A percentile compares a stretch with the other conserved stretches of the same genome.
These are phyloP conservation scores for Trichoderma semiorbis DNA, from an alignment of 2,329 filamentous ascomycete species.

Conservation along the genomic window DNA sequence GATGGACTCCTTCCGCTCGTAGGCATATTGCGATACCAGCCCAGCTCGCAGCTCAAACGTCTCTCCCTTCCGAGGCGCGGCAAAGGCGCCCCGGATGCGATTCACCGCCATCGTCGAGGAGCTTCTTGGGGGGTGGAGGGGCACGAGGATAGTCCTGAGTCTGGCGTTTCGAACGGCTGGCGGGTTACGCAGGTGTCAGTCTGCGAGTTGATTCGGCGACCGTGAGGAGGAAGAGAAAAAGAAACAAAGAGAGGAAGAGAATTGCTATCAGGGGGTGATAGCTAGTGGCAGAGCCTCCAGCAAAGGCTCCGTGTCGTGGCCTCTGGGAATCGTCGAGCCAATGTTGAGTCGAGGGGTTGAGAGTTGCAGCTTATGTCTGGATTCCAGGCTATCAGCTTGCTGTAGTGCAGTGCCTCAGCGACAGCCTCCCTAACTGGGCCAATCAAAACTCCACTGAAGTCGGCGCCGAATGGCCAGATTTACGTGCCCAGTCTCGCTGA, in stretches of 20 bases:
- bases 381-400: neutral
- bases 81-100: slow-evolving; percentile 90
- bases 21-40: slow-evolving; percentile 97
- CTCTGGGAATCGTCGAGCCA: neutral
- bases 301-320: slow-evolving; percentile 8
- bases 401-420: neutral
- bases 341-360: slow-evolving; percentile 6
- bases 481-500: neutral
- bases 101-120: slow-evolving; percentile 78
- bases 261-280: neutral
- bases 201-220: neutral
- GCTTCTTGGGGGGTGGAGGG: slow-evolving; percentile 24
- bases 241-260: neutral
- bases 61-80: slow-evolving; percentile 91
- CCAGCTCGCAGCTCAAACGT: slow-evolving; percentile 96
- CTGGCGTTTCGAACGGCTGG: neutral
- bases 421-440: neutral
- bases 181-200: neutral
- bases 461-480: slow-evolving; percentile 7
- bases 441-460: neutral
- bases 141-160: slow-evolving; percentile 22
- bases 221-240: neutral
- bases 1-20: slow-evolving; percentile 97
- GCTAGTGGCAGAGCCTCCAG: slow-evolving; percentile 4
- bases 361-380: slow-evolving; percentile 15